These are phyloP conservation scores for Aspergillus incahuasiensis DNA, from an alignment of 495 filamentous ascomycete species.

Conservation along the genomic window DNA sequence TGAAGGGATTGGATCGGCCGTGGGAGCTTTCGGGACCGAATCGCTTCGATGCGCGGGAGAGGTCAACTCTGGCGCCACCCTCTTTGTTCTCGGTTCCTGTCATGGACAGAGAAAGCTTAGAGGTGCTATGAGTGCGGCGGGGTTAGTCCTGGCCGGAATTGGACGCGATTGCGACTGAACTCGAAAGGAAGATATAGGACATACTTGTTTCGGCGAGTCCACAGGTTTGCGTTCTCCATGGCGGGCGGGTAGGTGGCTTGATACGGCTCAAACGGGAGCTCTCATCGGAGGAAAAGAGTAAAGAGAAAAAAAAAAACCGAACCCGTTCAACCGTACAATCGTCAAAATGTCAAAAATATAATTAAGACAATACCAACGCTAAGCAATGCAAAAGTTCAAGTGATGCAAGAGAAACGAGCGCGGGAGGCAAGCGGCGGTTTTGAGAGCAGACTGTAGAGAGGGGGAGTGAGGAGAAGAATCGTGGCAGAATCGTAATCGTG, in stretches of 20 bases:
- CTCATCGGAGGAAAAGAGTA: slow-evolving; percentile 26
- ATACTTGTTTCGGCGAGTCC: slow-evolving; percentile 91
- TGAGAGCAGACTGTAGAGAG: slow-evolving; percentile 24
- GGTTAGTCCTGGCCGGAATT: not conserved
- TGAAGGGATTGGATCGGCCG: slow-evolving; percentile 82
- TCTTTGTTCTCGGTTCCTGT: slow-evolving; percentile 57
- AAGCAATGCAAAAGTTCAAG: slow-evolving; percentile 5
- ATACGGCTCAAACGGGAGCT: slow-evolving; percentile 40
- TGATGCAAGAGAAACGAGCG: slow-evolving; percentile 8
- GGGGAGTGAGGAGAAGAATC: slow-evolving; percentile 14
- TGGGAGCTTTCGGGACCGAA: slow-evolving; percentile 74
- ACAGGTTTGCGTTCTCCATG: slow-evolving; percentile 71
- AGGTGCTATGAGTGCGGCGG: slow-evolving; percentile 49
- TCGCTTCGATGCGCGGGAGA: slow-evolving; percentile 67
- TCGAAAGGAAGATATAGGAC: slow-evolving; percentile 23
- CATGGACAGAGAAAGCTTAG: slow-evolving; percentile 87
- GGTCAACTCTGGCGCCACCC: slow-evolving; percentile 52
- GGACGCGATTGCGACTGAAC: not conserved
- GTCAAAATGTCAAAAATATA: slow-evolving; percentile 9
- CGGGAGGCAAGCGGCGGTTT: slow-evolving; percentile 9
- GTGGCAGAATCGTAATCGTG: slow-evolving; percentile 23
- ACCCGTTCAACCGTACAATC: slow-evolving; percentile 13
- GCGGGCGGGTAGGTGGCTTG: slow-evolving; percentile 25
- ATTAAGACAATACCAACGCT: not conserved
- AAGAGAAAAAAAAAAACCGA: slow-evolving; percentile 8